Evolutionary conservation across 2,329 filamentous ascomycete genomes (phyloP), one percentile per base, ranked within the genome.

Genomic region (Lizonia empirigonia): DNA sequence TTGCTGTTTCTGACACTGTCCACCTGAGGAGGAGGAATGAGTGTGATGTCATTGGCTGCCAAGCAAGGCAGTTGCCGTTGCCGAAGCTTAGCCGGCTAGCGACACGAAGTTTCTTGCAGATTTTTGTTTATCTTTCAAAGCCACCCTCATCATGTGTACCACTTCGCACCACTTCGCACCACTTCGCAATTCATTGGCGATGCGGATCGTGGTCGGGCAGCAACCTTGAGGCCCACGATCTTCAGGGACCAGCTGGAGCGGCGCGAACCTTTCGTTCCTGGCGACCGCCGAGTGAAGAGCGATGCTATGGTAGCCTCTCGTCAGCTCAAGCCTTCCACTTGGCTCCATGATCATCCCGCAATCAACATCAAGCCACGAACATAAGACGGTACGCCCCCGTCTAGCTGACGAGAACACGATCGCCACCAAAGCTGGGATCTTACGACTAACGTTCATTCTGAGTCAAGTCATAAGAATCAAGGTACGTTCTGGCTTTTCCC

Each of bases 151-250:
- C 49, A 52, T 52, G 26, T 42, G 37, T 38, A 46, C 35, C 30
- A 33, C 30, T 33, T 37, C n/a, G n/a, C 30, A 29, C 20, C 7
- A 9, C 48, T 18, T 34, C 22, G 15, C 42, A 37, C 12, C 9
- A 2, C 23, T 13, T 30, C 18, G 19, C n/a, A 8, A 22, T 40
- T 15, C 37, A 22, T n/a, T n/a, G n/a, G n/a, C n/a, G 29, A 55
- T 60, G 50, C 60, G 50, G 53, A 22, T 39, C 24, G 33, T 10
- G 32, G 39, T 67, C 63, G 60, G 65, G 63, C 61, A 65, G 53
- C 64, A 65, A 62, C 42, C 37, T 23, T 33, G 20, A 19, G 20
- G 42, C 10, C 20, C 19, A 37, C 52, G 44, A 53, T 59, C 47
- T 49, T 50, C 39, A 44, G 27, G 53, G 53, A 44, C 44, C 26